These are phyloP conservation scores for Pythium aphanidermatum DNA, from an alignment of 352 stramenopile species.

Conservation along the genomic window DNA sequence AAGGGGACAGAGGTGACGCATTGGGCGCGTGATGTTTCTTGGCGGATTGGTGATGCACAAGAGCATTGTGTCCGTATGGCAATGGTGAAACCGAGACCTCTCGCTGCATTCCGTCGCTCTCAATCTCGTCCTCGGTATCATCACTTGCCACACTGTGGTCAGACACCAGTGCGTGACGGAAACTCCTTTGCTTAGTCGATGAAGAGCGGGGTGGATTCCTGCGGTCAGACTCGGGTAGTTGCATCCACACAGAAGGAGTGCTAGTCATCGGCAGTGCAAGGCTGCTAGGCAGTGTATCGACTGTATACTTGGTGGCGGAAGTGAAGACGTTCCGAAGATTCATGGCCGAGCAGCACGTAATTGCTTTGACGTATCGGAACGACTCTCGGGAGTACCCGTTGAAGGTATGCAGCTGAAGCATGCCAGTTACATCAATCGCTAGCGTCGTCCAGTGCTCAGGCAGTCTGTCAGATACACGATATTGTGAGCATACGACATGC, in stretches of 20 bases:
- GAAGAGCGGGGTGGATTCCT: too few species aligned
- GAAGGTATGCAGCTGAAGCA: conserved; percentile 64
- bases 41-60: too few species aligned
- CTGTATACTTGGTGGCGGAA: conserved; percentile 36
- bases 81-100: too few species aligned
- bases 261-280: conserved; percentile 14
- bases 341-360: conserved; percentile 61
- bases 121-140: too few species aligned
- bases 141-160: too few species aligned
- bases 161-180: too few species aligned
- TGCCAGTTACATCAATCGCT: conserved; percentile 48
- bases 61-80: too few species aligned
- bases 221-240: too few species aligned
- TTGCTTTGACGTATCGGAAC: conserved; percentile 59
- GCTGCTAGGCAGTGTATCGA: conserved; percentile 27
- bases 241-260: too few species aligned
- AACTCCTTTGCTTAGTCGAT: too few species aligned
- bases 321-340: conserved; percentile 62
- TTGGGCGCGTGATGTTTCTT: background rate
- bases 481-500: background rate
- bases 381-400: conserved; percentile 59
- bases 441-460: conserved; percentile 53
- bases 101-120: too few species aligned
- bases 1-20: conserved; percentile 13
- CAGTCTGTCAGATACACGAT: conserved; percentile 19